Percentiles rank a stretch among this genome's conserved stretches.
Evolutionary conservation across 1,284 basidiomycete genomes (phyloP).

Genomic region (Tilletiopsis washingtonensis): DNA sequence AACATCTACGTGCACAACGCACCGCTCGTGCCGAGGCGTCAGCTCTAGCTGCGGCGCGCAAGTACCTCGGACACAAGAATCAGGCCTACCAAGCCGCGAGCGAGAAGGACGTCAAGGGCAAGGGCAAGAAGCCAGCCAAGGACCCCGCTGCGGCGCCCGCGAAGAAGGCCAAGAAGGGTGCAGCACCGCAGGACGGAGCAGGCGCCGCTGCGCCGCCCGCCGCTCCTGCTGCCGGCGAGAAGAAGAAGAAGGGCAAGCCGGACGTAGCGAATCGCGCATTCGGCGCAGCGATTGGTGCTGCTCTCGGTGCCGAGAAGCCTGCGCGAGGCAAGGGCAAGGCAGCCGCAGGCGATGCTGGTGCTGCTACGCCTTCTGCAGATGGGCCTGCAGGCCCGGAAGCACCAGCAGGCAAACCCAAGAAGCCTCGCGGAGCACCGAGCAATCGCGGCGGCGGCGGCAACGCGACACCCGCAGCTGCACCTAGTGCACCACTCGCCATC

Average conservation of each 20-base stretch:
- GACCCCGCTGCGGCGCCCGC: neutral
- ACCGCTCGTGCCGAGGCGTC: slow-evolving; percentile 15
- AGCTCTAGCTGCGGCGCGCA: neutral
- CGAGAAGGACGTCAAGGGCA: neutral
- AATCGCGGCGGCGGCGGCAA: too few relatives aligned
- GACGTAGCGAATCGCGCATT: neutral
- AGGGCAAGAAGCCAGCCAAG: neutral
- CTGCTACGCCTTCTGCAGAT: too few relatives aligned
- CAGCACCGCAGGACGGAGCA: neutral
- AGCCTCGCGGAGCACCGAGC: too few relatives aligned
- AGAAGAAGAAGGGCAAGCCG: neutral
- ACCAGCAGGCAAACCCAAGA: too few relatives aligned
- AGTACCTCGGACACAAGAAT: slow-evolving; percentile 15
- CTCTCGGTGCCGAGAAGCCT: too few relatives aligned
- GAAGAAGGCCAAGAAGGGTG: slow-evolving; percentile 1
- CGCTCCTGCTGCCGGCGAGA: neutral
- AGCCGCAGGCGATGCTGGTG: too few relatives aligned
- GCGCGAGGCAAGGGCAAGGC: too few relatives aligned
- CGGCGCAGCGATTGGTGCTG: neutral
- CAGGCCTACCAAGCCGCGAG: neutral
- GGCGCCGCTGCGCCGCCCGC: too few relatives aligned
- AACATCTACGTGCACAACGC: slow-evolving; percentile 26
- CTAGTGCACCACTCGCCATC: too few relatives aligned
- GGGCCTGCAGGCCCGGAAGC: too few relatives aligned
- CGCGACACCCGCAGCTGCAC: too few relatives aligned